phyloP scores from a whole-genome alignment of 495 filamentous ascomycete species.

The Tuber melanosporum region DNA sequence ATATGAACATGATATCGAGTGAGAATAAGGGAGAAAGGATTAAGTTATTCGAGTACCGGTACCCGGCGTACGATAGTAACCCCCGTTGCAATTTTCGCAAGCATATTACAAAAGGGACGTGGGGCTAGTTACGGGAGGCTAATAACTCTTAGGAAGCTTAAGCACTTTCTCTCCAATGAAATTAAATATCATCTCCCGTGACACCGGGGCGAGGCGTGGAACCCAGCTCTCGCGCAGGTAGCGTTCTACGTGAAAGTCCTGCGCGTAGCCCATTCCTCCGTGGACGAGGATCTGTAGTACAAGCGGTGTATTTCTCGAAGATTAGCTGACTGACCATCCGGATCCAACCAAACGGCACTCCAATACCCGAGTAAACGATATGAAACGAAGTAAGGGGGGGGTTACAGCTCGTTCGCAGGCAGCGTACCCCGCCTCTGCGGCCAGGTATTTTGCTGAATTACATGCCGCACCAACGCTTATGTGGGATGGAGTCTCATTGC shows the following conservation, averaged over 20 bases:
- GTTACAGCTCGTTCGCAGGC: too few species aligned
- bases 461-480: too few species aligned
- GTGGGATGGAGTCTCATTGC: too few species aligned
- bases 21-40: not conserved
- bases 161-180: slow-evolving; percentile 70
- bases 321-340: not conserved
- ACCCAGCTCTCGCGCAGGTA: slow-evolving; percentile 69
- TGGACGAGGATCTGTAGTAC: slow-evolving; percentile 48
- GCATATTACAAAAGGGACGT: not conserved
- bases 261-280: slow-evolving; percentile 72
- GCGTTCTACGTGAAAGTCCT: slow-evolving; percentile 72
- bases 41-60: not conserved
- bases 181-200: slow-evolving; percentile 74
- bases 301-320: not conserved
- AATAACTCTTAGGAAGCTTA: slow-evolving; percentile 52
- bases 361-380: too few species aligned
- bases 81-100: not conserved
- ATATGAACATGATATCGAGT: not conserved
- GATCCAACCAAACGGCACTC: not conserved
- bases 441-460: too few species aligned
- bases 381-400: not conserved
- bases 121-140: not conserved
- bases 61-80: not conserved
- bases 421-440: too few species aligned
- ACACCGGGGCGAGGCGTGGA: slow-evolving; percentile 68